phyloP scores from a whole-genome alignment of 352 stramenopile species.

The Thalassiosira pacifica region DNA sequence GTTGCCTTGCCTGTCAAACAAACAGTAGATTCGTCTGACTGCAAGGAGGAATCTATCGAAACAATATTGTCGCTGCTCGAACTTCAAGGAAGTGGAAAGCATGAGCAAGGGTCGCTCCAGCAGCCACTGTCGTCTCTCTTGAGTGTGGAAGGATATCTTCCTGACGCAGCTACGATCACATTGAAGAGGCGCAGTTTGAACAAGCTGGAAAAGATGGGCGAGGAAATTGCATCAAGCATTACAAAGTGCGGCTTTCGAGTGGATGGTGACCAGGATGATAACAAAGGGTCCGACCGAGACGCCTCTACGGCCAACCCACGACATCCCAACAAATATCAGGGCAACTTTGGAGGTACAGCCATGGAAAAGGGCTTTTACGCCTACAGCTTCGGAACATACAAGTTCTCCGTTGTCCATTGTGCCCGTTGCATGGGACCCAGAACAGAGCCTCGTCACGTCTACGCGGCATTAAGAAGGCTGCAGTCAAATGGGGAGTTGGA shows the following conservation, averaged over 20 bases:
- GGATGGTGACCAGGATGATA: slow-evolving; percentile 30
- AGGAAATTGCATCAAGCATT: slow-evolving; percentile 73
- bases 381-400: slow-evolving; percentile 78
- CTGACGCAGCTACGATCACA: slow-evolving; percentile 72
- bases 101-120: too few species aligned
- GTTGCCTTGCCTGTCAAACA: slow-evolving; percentile 73
- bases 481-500: slow-evolving; percentile 78
- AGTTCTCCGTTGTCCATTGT: slow-evolving; percentile 81
- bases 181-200: slow-evolving; percentile 75
- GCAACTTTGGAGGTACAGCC: slow-evolving; percentile 58
- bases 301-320: background rate
- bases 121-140: slow-evolving; percentile 52
- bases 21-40: slow-evolving; percentile 68
- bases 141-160: slow-evolving; percentile 76
- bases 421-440: slow-evolving; percentile 68
- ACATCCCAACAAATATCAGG: slow-evolving; percentile 6
- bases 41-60: slow-evolving; percentile 84
- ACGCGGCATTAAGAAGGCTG: slow-evolving; percentile 76
- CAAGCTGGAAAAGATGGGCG: slow-evolving; percentile 63
- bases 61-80: slow-evolving; percentile 84
- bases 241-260: slow-evolving; percentile 56
- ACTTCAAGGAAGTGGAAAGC: background rate
- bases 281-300: slow-evolving; percentile 22
- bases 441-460: slow-evolving; percentile 81
- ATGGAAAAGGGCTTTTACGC: slow-evolving; percentile 78